Percentiles rank a stretch among this genome's conserved stretches.
Conservation (phyloP, 176 grass and related monocot genomes). For the Carex pumila region DNA sequence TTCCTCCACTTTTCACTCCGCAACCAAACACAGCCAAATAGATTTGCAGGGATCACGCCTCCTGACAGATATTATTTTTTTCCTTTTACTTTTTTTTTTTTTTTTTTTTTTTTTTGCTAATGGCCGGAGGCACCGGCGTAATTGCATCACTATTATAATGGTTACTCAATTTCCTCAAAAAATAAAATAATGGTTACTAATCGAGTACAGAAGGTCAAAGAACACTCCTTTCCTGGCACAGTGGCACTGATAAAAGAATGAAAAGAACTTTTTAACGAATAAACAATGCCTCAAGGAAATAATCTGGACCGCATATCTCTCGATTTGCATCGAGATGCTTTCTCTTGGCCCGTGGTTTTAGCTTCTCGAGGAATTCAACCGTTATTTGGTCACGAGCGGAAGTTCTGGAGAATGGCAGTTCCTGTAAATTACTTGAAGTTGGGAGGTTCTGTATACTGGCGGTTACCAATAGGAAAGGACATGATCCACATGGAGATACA, state of each 20-base stretch:
- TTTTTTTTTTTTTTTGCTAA: neutral
- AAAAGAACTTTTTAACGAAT: neutral
- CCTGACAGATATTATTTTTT: neutral
- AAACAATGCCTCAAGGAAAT: neutral
- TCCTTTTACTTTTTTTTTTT: neutral
- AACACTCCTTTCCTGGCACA: neutral
- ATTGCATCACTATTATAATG: neutral
- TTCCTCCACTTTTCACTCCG: too few species aligned
- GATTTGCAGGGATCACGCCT: neutral
- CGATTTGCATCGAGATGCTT: neutral
- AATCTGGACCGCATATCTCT: conserved; percentile 12
- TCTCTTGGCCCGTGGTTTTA: neutral
- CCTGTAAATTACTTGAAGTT: too few species aligned
- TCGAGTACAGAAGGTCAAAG: neutral
- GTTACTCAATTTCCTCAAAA: too few species aligned
- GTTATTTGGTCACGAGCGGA: neutral
- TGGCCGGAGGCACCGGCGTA: neutral
- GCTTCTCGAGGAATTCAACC: conserved; percentile 18
- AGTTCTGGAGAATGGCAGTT: neutral
- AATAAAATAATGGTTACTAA: neutral
- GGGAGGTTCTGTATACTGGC: neutral
- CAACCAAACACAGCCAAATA: too few species aligned
- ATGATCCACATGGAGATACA: neutral
- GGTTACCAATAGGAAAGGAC: neutral
- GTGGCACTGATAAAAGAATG: neutral